Evolutionary conservation across 1,139 yeast genomes (phyloP), one percentile per base, ranked within the genome.

Genomic region (Pichia sp.): DNA sequence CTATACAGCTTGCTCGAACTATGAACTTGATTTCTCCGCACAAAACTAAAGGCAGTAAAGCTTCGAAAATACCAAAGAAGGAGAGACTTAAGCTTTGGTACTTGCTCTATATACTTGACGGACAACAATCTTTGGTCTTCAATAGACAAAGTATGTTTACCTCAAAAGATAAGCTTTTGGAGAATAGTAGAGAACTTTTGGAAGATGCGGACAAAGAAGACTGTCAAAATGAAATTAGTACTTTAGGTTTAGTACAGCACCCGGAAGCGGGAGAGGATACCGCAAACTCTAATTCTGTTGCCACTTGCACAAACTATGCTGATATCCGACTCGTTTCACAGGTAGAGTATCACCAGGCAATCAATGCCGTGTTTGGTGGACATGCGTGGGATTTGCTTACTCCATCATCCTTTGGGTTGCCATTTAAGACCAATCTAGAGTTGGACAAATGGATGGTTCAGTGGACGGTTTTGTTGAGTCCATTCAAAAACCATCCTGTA

Each of bases 361-460:
- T 83, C 37, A 75, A 74, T 56, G 79, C 76, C 49, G 83, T 83
- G 0, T 81, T 84, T 57, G 72, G 69, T 44, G 85, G 84, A 1
- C 74, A 79, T 53, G 86, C 85, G 0, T 82, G 85, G 86, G 83
- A 78, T 46, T 65, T 83, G 28, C 64, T 84, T 44, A 72, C 79
- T 0, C 89, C 89, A 0, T 70, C 82, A 0, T 70, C 80, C 0
- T 78, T 83, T 61, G 90, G 89, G 0, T 74, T 84, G 8, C 89
- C 89, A 0, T 83, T 86, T 57, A 80, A 79, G 58, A 76, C 83
- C 19, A 84, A 84, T 64, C 69, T 84, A 55, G 87, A 83, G 54
- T 68, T 84, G 44, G 89, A 84, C 60, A 82, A 79, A 64, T 84
- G 90, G 90, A 84, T 84, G 89, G 88, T 84, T 8, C 83, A 85